Evolutionary conservation across 495 filamentous ascomycete species (phyloP), one percentile per base, ranked within the genome.

Genomic region (Annulohypoxylon moriforme): DNA sequence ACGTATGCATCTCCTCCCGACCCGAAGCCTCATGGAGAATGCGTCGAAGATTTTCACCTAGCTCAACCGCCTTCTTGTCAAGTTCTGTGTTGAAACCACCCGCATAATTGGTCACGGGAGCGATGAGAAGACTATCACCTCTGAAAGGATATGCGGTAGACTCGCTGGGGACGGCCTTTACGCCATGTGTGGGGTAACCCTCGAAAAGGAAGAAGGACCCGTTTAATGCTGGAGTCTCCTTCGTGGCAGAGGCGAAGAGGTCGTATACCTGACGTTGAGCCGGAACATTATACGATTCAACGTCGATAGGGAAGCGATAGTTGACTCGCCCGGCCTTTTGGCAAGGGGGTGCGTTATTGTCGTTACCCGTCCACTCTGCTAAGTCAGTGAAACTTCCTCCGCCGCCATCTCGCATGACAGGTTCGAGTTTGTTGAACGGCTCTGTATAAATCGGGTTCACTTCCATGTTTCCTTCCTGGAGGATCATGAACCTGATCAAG

Each of bases 201-300:
- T 89, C 88, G 58, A 89, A 86, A 77, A 87, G 82, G 76, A 88
- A 82, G 34, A 85, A 72, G 2, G 85, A 84, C 36, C 70, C 72
- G 63, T 69, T 71, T 31, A 81, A 53, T 2, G 62, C 73, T 1
- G 69, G 62, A 1, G 36, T 67, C n/a, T 67, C 42, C 16, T 73
- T 59, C 10, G 69, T 72, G n/a, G 73, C 75, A 6, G 72, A 62
- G 2, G 79, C 75, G 71, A 80, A 86, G 25, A 83, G 38, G 22
- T 85, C 78, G 47, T 79, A 85, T 7, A 75, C 81, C 34, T 76
- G 68, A 58, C 72, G 73, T 68, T 83, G 81, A 1, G 83, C 83
- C 0, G 69, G 25, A 27, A 77, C 22, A 61, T 85, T 77, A 70
- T 85, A 86, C 4, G 65, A 36, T 59, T 83, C 62, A 16, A 84